Percentiles rank a stretch among this genome's conserved stretches.
These are phyloP conservation scores for Phyllachora maydis DNA, from an alignment of 2,329 filamentous ascomycete species.

Conservation along the genomic window DNA sequence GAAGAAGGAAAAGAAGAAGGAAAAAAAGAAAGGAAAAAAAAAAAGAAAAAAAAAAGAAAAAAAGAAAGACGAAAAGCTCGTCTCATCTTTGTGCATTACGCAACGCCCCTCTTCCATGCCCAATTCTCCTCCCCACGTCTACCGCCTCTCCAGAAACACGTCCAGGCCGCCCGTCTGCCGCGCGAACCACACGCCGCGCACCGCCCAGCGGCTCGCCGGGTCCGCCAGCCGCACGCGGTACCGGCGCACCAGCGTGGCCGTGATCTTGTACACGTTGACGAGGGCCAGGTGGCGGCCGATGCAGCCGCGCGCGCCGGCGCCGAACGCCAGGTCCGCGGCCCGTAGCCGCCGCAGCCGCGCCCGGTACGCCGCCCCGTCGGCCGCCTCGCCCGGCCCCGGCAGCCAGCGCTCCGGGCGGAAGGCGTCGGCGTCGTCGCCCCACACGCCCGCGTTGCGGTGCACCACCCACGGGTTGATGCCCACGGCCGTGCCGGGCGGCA, in stretches of 20 bases:
- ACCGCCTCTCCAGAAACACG: no score
- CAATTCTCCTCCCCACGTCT: background rate
- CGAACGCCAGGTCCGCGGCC: slow-evolving; percentile 12
- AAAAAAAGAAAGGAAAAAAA: background rate
- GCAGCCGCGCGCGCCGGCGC: slow-evolving; percentile 13
- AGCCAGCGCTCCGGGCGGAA: slow-evolving; percentile 26
- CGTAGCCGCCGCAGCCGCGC: slow-evolving; percentile 14
- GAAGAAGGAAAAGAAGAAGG: no score
- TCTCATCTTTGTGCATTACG: no score
- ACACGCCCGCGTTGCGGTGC: slow-evolving; percentile 15
- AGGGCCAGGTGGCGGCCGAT: slow-evolving; percentile 12
- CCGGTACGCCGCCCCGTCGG: slow-evolving; percentile 2
- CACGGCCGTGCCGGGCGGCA: slow-evolving; percentile 7
- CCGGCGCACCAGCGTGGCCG: slow-evolving; percentile 20
- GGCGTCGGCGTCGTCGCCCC: slow-evolving; percentile 18
- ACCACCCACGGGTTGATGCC: slow-evolving; percentile 16
- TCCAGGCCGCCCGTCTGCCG: slow-evolving; percentile 2
- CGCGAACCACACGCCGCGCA: slow-evolving; percentile 3
- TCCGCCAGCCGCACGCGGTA: slow-evolving; percentile 9
- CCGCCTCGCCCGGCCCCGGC: slow-evolving; percentile 5
- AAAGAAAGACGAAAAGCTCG: no score
- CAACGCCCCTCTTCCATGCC: background rate
- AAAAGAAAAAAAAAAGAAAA: background rate
- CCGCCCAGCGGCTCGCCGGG: slow-evolving; percentile 3
- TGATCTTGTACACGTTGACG: slow-evolving; percentile 13